phyloP scores from a whole-genome alignment of 768 basidiomycete species.

The Gyrodon lividus region DNA sequence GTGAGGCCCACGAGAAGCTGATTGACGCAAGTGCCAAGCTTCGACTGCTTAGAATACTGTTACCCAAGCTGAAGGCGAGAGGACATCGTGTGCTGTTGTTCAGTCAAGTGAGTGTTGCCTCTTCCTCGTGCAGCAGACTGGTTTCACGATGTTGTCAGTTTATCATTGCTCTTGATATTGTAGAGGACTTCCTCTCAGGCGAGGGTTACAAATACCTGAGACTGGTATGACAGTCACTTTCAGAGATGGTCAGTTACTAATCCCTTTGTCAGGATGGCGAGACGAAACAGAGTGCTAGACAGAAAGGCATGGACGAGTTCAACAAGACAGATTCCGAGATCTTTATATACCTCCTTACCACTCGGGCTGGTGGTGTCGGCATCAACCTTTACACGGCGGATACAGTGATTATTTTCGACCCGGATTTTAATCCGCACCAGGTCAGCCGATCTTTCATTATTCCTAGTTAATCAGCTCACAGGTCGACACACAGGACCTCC shows the following conservation, averaged over 20 bases:
- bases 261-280: constrained; percentile 69
- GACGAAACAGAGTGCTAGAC: constrained; percentile 80
- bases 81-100: constrained; percentile 91
- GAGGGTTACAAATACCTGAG: constrained; percentile 80
- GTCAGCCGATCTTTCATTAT: constrained; percentile 36
- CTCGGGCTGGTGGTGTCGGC: constrained; percentile 91
- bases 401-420: constrained; percentile 91
- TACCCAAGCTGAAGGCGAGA: constrained; percentile 80
- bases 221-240: constrained; percentile 46
- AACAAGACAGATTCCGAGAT: constrained; percentile 84
- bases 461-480: constrained; percentile 11
- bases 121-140: background rate
- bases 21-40: constrained; percentile 87
- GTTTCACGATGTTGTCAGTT: constrained; percentile 51
- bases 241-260: constrained; percentile 5
- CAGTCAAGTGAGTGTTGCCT: constrained; percentile 64
- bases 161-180: constrained; percentile 78
- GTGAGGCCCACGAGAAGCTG: constrained; percentile 73
- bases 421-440: constrained; percentile 98
- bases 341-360: constrained; percentile 89
- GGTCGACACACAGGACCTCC: constrained; percentile 64
- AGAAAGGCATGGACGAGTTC: constrained; percentile 94
- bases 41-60: constrained; percentile 66
- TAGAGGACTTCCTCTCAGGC: constrained; percentile 86
- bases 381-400: constrained; percentile 93